These are phyloP conservation scores for Alloteropsis semialata DNA, from an alignment of 176 grass and related monocot species.

Conservation along the genomic window DNA sequence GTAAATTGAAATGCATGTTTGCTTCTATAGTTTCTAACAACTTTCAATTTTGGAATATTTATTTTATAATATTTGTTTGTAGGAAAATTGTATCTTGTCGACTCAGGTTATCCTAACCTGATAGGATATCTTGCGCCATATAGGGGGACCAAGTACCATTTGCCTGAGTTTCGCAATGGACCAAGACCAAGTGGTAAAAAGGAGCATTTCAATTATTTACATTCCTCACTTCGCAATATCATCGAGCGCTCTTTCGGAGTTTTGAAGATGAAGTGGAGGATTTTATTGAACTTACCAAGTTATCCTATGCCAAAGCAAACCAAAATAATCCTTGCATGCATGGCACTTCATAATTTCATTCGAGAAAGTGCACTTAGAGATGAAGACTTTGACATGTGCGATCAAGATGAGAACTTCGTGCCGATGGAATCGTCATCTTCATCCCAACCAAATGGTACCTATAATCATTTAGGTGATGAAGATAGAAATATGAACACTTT, in stretches of 20 bases:
- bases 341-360: too few relatives aligned
- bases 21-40: too few relatives aligned
- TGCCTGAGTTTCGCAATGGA: neutral
- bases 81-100: too few relatives aligned
- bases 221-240: neutral
- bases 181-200: neutral
- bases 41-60: too few relatives aligned
- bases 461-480: neutral
- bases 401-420: neutral
- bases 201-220: neutral
- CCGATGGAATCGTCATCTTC: neutral
- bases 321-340: too few relatives aligned
- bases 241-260: neutral
- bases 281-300: too few relatives aligned
- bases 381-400: neutral
- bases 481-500: neutral
- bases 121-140: too few relatives aligned
- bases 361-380: too few relatives aligned
- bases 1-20: too few relatives aligned
- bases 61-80: neutral
- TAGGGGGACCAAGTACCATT: too few relatives aligned
- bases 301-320: too few relatives aligned
- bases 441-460: neutral
- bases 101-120: too few relatives aligned
- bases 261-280: neutral